Base-by-base conservation (phyloP, 73 alveolate species). In the Paramecium octaurelia region DNA sequence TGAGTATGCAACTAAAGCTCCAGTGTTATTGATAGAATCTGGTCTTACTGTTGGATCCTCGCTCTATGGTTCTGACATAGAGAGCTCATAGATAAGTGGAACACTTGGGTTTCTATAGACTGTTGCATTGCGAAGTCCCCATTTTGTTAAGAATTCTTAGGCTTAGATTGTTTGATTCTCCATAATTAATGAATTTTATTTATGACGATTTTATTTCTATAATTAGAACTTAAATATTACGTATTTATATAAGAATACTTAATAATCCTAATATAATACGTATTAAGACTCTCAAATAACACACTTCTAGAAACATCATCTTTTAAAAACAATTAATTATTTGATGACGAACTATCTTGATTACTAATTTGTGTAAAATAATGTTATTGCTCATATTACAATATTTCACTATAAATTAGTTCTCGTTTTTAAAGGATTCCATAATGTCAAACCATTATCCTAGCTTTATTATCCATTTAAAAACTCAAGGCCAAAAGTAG, bases 1-100 rank as follows among this genome's bases (percentile, higher is more conserved):
- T 38, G 94, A 80, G 84, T 93, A 93, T n/a, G 96, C 96, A 14
- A 92, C 92, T 31, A 93, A 64, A 40, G 96, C 96, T n/a, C 96
- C 96, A 34, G 93, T 92, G 85, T 92, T 57, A 57, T 68, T 44
- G 12, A 80, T 44, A 5, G 76, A 42, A 80, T 34, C 57, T 18
- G 91, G 76, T 43, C 87, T 73, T 8, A 40, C 59, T 4, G 59
- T 34, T 16, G 87, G 87, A 40, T 73, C 87, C 59, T 34, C 87
- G 6, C 60, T 40, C 14, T 20, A 9, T 5, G 24, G 40, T 16
- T 73, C 18, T 2, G 57, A 73, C 57, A 73, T 73, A 1, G 87
- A 34, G 21, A 73, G 57, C 36, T 73, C 64, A 18, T 73, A 73
- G 8, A 73, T 8, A n/a, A 36, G 36, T 4, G 87, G 87, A 12